Conservation (phyloP, 352 stramenopile species). For the Phytophthora podocarpi region DNA sequence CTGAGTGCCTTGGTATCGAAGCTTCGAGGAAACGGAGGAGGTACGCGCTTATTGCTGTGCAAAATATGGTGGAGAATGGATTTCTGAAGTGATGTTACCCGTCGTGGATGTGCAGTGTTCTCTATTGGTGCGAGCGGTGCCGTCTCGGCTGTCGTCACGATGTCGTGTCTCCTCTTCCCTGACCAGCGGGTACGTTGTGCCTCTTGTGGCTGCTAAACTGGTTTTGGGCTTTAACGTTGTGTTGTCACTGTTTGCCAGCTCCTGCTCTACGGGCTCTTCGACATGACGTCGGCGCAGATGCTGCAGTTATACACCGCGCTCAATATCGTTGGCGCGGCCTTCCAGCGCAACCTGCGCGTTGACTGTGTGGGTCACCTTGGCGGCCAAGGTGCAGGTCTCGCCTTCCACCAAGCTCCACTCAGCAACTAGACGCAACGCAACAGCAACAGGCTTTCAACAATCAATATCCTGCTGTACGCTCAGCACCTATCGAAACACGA, state of each 20-base stretch:
- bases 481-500: slow-evolving; percentile 4
- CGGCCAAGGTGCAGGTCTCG: slow-evolving; percentile 59
- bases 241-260: slow-evolving; percentile 34
- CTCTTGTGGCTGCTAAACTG: background rate
- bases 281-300: slow-evolving; percentile 66
- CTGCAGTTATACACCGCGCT: slow-evolving; percentile 67
- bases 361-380: slow-evolving; percentile 84
- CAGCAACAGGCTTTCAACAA: slow-evolving; percentile 1
- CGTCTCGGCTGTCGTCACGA: slow-evolving; percentile 80
- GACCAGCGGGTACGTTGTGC: slow-evolving; percentile 52
- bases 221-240: slow-evolving; percentile 6
- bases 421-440: slow-evolving; percentile 20
- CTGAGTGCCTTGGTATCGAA: slow-evolving; percentile 73
- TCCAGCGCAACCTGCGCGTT: slow-evolving; percentile 62
- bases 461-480: slow-evolving; percentile 11
- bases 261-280: slow-evolving; percentile 63
- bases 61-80: background rate
- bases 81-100: background rate
- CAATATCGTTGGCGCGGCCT: slow-evolving; percentile 62
- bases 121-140: slow-evolving; percentile 82
- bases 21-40: slow-evolving; percentile 55
- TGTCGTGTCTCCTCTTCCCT: slow-evolving; percentile 79
- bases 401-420: slow-evolving; percentile 50
- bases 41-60: slow-evolving; percentile 28
- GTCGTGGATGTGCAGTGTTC: slow-evolving; percentile 50